These are phyloP conservation scores for Kuraishia piskuri DNA, from an alignment of 805 yeast species.

Conservation along the genomic window DNA sequence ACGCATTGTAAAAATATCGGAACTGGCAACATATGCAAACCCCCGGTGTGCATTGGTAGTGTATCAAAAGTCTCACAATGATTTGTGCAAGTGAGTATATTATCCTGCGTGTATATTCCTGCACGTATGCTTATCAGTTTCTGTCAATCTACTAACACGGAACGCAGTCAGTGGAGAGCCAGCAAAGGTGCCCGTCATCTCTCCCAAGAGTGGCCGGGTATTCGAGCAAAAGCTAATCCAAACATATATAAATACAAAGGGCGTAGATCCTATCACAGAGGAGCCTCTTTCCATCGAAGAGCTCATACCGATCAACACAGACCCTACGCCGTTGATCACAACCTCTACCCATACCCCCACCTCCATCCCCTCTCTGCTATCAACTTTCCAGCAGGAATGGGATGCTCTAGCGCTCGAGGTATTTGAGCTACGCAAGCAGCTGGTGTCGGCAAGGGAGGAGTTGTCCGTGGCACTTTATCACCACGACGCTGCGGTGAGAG, in stretches of 20 bases:
- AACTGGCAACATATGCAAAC: no score
- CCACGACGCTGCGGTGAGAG: slow-evolving; percentile 86
- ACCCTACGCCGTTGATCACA: slow-evolving; percentile 19
- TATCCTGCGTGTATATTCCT: no score
- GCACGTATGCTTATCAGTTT: no score
- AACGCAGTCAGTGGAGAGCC: slow-evolving; percentile 40
- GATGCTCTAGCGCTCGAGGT: slow-evolving; percentile 79
- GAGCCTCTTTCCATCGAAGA: slow-evolving; percentile 53
- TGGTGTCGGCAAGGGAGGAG: slow-evolving; percentile 59
- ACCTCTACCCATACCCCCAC: slow-evolving; percentile 37
- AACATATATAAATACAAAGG: slow-evolving; percentile 53
- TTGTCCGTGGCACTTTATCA: slow-evolving; percentile 71
- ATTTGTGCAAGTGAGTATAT: not conserved
- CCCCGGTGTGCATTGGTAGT: no score
- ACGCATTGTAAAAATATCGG: no score
- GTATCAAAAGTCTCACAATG: not conserved
- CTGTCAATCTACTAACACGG: not conserved
- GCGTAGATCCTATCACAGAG: slow-evolving; percentile 69
- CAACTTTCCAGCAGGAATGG: slow-evolving; percentile 82
- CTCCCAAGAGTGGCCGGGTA: slow-evolving; percentile 59
- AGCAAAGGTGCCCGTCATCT: slow-evolving; percentile 65
- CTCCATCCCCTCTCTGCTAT: slow-evolving; percentile 72
- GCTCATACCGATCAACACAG: slow-evolving; percentile 32
- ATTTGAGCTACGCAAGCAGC: slow-evolving; percentile 65
- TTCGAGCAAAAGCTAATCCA: slow-evolving; percentile 59